A percentile compares a stretch with the other conserved stretches of the same genome.
Conservation (phyloP, 1,139 yeast species). For the Nadsonia commutata region DNA sequence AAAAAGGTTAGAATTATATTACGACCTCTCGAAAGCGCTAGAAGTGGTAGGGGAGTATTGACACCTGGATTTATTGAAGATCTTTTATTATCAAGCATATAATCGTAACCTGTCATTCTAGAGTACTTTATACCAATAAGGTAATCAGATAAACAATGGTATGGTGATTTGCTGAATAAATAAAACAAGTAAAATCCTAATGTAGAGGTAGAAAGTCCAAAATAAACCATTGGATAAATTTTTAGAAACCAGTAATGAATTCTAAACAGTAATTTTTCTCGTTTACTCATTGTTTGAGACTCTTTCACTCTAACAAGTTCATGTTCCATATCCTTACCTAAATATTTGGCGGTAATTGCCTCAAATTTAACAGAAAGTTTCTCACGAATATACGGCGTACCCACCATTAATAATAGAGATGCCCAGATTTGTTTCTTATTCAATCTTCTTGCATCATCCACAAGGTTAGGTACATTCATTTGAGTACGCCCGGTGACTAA, state of each 20-base stretch:
- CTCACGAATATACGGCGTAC: conserved; percentile 53
- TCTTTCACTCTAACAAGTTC: conserved; percentile 20
- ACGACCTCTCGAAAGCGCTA: conserved; percentile 7
- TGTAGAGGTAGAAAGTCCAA: conserved; percentile 34
- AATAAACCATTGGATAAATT: conserved; percentile 45
- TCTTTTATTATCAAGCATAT: conserved; percentile 28
- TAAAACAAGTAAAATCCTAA: conserved; percentile 51
- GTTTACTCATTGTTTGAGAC: conserved; percentile 10
- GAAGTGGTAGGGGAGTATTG: conserved; percentile 6
- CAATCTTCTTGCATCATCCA: conserved; percentile 43
- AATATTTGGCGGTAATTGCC: conserved; percentile 41
- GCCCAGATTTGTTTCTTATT: conserved; percentile 40
- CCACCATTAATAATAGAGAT: conserved; percentile 48
- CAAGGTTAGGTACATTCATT: conserved; percentile 28
- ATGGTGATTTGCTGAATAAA: conserved; percentile 50
- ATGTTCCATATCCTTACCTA: conserved; percentile 33
- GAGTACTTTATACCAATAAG: conserved; percentile 55
- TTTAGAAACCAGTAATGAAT: conserved; percentile 37
- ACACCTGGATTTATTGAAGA: conserved; percentile 3
- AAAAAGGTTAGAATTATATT: conserved; percentile 17
- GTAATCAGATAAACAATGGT: conserved; percentile 50
- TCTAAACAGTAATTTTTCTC: conserved; percentile 14
- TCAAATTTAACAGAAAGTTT: conserved; percentile 58
- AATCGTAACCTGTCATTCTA: conserved; percentile 51
- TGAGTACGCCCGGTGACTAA: conserved; percentile 12